Base-by-base conservation (phyloP, 2,329 filamentous ascomycete species). In the Gnomoniopsis sp. region DNA sequence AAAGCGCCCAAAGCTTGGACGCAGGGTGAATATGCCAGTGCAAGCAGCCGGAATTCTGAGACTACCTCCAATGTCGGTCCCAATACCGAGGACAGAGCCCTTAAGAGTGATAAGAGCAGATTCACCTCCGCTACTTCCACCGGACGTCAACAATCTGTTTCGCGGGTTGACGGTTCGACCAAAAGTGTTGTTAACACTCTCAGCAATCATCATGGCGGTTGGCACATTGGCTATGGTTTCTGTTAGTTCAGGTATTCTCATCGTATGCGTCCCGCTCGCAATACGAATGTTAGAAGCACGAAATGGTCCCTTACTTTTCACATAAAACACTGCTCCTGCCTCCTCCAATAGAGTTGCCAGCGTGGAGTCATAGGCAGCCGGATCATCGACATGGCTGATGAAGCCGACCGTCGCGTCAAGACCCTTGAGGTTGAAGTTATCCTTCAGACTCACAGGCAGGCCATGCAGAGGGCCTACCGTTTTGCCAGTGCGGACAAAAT, bases 101-200 rank as follows among this genome's bases (percentile, higher is more conserved):
- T 69, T 68, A 58, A 89, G 79, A 0, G 75, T 74, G 38, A 90
- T 78, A 2, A 90, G 75, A 0, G 87, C 86, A 6, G 81, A 80
- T 67, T 90, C 88, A 48, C 88, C 88, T 2, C 88, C 88, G 0
- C 85, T 87, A 41, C 81, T 86, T 11, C 88, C 88, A 12, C 88
- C 88, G 22, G 81, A 80, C 0, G 85, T 88, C 3, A 84, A 74
- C 2, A 72, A 72, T 23, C 83, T 78, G 66, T 88, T 87, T 7
- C 74, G 71, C 0, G 88, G 87, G 66, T 88, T 88, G 22, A 84
- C 68, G 0, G 84, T 87, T 14, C 84, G 77, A 10, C 86, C 87
- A 64, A 85, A 84, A 2, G 83, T 76, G 64, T 88, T 87, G 71
- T 88, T 89, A 17, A 87, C 82, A 1, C 78, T 82, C 67, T 89